Conservation (phyloP, 78 protist genomes). For the Pigoraptor vietnamica region DNA sequence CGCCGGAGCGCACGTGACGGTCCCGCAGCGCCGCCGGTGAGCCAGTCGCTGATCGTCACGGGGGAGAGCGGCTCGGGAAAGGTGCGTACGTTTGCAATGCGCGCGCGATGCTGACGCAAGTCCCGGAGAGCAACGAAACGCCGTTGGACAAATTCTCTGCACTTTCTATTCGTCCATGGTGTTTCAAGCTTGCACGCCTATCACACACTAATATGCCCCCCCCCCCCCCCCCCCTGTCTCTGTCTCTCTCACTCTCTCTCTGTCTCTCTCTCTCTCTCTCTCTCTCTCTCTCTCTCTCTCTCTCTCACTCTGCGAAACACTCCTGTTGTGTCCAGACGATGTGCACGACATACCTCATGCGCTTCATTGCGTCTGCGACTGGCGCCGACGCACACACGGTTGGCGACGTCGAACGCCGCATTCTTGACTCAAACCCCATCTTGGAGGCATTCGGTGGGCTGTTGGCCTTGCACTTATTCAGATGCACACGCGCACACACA, state of each 20-base stretch:
- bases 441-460: constrained; percentile 81
- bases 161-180: too few relatives aligned
- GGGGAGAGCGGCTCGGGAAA: constrained; percentile 50
- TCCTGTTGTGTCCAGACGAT: background rate
- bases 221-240: too few relatives aligned
- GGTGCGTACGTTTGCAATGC: too few relatives aligned
- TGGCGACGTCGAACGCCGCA: background rate
- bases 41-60: constrained; percentile 74
- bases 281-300: too few relatives aligned
- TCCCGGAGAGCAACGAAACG: too few relatives aligned
- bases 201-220: too few relatives aligned
- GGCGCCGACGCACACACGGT: background rate
- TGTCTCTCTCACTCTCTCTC: too few relatives aligned
- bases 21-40: constrained; percentile 14
- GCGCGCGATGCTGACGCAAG: too few relatives aligned
- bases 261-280: too few relatives aligned
- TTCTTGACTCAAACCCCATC: constrained; percentile 81
- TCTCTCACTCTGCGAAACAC: background rate
- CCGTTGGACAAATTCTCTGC: too few relatives aligned
- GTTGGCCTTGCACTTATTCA: background rate
- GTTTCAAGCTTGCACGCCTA: too few relatives aligned
- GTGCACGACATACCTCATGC: background rate
- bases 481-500: too few relatives aligned
- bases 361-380: background rate
- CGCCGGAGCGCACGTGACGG: background rate